A percentile compares a stretch with the other conserved stretches of the same genome.
Evolutionary conservation across 768 basidiomycete genomes (phyloP).

Genomic region (Mycena filopes): DNA sequence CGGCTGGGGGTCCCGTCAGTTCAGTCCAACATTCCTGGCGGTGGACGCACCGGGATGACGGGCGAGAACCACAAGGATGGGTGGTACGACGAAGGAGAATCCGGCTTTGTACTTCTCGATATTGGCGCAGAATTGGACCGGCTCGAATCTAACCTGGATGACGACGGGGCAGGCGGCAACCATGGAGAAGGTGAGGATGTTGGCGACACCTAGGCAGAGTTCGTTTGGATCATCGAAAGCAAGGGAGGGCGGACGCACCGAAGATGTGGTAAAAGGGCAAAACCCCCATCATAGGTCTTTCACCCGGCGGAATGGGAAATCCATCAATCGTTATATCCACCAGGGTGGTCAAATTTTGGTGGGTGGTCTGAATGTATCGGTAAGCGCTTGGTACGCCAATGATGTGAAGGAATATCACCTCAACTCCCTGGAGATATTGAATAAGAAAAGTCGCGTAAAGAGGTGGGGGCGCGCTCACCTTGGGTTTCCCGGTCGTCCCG

Average conservation of each 20-base stretch:
- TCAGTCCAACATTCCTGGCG: neutral
- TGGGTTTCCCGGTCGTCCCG: conserved; percentile 73
- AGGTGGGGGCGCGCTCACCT: conserved; percentile 45
- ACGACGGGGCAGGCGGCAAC: conserved; percentile 51
- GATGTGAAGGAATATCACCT: conserved; percentile 10
- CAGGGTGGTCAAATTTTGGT: conserved; percentile 63
- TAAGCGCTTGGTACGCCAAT: neutral
- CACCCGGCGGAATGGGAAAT: conserved; percentile 44
- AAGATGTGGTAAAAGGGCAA: conserved; percentile 53
- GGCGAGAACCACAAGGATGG: conserved; percentile 68
- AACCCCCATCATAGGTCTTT: conserved; percentile 60
- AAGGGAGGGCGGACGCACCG: conserved; percentile 29
- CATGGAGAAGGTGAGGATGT: conserved; percentile 45
- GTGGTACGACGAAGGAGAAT: conserved; percentile 63
- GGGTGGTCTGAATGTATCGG: conserved; percentile 53
- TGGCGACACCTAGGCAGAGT: neutral
- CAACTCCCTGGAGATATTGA: conserved; percentile 22
- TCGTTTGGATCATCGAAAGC: conserved; percentile 38
- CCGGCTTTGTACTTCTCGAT: conserved; percentile 66
- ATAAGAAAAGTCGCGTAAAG: neutral
- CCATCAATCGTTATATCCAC: conserved; percentile 50
- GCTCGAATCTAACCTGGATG: conserved; percentile 65
- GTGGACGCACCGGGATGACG: conserved; percentile 58
- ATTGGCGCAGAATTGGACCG: conserved; percentile 57
- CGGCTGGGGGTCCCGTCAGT: conserved; percentile 40